Evolutionary conservation across 805 yeast species (phyloP).

Genomic region (Kuraishia floccosa): DNA sequence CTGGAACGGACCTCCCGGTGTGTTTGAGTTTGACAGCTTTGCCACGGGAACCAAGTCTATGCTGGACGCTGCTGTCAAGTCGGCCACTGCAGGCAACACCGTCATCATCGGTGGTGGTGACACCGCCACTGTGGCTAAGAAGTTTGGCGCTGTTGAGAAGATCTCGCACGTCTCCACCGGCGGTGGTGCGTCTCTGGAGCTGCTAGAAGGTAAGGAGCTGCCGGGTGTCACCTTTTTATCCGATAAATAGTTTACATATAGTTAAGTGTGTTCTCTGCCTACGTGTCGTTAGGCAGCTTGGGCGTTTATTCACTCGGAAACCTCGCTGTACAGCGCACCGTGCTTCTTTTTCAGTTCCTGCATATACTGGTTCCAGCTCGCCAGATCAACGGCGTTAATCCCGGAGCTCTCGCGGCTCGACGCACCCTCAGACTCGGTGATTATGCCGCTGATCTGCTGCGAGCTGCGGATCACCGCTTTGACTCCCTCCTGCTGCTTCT

Average conservation of each 20-base stretch:
- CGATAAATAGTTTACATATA: conserved; percentile 56
- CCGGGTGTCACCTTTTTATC: conserved; percentile 97
- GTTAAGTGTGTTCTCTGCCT: too few relatives aligned
- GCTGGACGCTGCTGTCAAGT: conserved; percentile 79
- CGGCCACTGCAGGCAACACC: conserved; percentile 81
- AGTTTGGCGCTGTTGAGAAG: conserved; percentile 93
- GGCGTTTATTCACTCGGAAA: too few relatives aligned
- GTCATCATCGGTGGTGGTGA: conserved; percentile 99
- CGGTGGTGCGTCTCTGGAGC: conserved; percentile 99
- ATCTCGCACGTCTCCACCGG: conserved; percentile 98
- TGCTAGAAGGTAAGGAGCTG: conserved; percentile 95
- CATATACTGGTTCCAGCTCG: background rate
- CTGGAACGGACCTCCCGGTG: conserved; percentile 99
- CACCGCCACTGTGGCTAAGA: conserved; percentile 98
- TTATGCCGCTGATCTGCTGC: too few relatives aligned
- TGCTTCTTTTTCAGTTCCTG: background rate
- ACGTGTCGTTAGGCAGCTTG: too few relatives aligned
- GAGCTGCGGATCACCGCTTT: conserved; percentile 19
- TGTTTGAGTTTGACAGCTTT: conserved; percentile 91
- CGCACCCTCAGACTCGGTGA: too few relatives aligned
- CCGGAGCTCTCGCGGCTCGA: too few relatives aligned
- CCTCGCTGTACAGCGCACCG: background rate
- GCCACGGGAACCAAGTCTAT: conserved; percentile 86
- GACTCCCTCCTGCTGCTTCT: conserved; percentile 35
- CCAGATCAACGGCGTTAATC: background rate